These are phyloP conservation scores for Aureococcus anophagefferens DNA, from an alignment of 108 stramenopile genomes.

Conservation along the genomic window DNA sequence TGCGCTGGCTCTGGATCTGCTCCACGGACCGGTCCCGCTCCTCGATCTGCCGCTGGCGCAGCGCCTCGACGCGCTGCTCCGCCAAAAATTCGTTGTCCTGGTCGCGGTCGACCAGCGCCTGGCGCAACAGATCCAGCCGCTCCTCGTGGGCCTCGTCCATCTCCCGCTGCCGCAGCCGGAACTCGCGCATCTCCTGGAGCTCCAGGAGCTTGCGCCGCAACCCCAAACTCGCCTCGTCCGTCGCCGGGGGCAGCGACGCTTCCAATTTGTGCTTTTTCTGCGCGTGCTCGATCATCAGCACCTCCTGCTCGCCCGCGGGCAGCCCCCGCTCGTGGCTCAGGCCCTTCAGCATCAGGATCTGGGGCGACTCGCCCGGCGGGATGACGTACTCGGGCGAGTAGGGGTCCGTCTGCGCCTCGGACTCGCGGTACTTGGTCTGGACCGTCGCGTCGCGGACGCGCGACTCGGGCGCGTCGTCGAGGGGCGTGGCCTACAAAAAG, in stretches of 20 bases:
- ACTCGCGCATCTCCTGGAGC: constrained; percentile 24
- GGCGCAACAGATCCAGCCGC: constrained; percentile 26
- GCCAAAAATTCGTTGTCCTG: constrained; percentile 37
- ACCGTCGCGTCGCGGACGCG: constrained; percentile 25
- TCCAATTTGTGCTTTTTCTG: constrained; percentile 31
- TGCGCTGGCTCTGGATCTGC: constrained; percentile 30
- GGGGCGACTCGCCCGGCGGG: constrained; percentile 32
- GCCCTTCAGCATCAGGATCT: constrained; percentile 40
- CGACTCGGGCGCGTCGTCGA: constrained; percentile 17
- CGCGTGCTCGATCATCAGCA: constrained; percentile 45
- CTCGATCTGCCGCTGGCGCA: constrained; percentile 37
- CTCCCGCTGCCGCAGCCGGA: constrained; percentile 11
- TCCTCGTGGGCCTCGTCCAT: constrained; percentile 8
- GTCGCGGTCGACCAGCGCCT: constrained; percentile 41
- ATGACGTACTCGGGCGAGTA: constrained; percentile 44
- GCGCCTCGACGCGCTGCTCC: constrained; percentile 44
- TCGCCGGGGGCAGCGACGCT: constrained; percentile 46
- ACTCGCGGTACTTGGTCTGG: constrained; percentile 47
- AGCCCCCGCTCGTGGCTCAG: constrained; percentile 26
- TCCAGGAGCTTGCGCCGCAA: constrained; percentile 45
- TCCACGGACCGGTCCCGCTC: constrained; percentile 33
- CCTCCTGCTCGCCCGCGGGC: constrained; percentile 33
- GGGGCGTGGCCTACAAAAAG: constrained; percentile 5
- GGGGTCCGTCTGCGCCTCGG: constrained; percentile 52
- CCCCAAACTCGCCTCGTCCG: constrained; percentile 44